A percentile compares a stretch with the other conserved stretches of the same genome.
Conservation (phyloP, 176 grass and related monocot genomes). For the Rhynchospora pubera region DNA sequence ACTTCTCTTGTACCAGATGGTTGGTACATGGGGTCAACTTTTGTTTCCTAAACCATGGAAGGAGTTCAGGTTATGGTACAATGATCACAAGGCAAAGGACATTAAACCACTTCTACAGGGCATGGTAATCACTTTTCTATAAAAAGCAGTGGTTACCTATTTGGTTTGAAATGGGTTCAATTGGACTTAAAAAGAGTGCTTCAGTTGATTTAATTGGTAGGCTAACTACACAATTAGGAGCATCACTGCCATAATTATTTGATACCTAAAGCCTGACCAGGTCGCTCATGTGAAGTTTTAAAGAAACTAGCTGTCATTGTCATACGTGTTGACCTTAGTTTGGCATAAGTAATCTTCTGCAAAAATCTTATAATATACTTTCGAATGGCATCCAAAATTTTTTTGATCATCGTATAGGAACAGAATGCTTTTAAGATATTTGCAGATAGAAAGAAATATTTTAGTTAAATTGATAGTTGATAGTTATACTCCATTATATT, state of each 20-base stretch:
- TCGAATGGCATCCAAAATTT: not conserved
- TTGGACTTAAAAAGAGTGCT: not conserved
- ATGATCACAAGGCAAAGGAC: constrained; percentile 75
- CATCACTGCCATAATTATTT: not conserved
- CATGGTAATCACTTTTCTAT: constrained; percentile 63
- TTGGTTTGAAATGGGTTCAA: constrained; percentile 12
- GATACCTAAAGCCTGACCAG: not conserved
- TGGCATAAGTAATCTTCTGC: not conserved
- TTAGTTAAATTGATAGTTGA: not conserved
- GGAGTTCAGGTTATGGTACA: constrained; percentile 90
- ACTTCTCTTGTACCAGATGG: constrained; percentile 98
- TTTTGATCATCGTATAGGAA: not conserved
- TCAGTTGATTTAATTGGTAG: not conserved
- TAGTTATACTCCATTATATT: not conserved
- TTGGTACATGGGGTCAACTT: constrained; percentile 98
- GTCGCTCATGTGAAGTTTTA: not conserved
- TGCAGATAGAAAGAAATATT: not conserved
- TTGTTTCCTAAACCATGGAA: constrained; percentile 99
- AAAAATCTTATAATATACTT: not conserved
- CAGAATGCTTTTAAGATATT: not conserved
- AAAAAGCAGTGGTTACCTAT: constrained; percentile 5
- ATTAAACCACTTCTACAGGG: constrained; percentile 89
- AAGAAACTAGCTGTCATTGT: not conserved
- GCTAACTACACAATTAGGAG: not conserved
- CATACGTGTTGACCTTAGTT: not conserved